A percentile compares a stretch with the other conserved stretches of the same genome.
These are phyloP conservation scores for Sergeia podlipaevii DNA, from an alignment of 208 protist genomes.

Conservation along the genomic window DNA sequence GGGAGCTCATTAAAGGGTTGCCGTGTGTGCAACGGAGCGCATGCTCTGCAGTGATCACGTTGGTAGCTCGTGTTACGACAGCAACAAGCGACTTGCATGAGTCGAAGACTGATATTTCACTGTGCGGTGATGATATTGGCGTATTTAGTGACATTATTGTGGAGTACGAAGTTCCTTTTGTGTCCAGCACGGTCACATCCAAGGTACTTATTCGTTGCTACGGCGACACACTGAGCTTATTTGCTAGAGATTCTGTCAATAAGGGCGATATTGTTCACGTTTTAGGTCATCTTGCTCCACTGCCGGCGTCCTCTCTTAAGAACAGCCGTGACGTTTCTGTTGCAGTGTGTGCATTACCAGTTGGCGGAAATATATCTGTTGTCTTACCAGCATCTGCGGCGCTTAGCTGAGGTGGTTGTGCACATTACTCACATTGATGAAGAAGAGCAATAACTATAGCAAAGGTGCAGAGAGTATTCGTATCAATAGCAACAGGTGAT, in stretches of 20 bases:
- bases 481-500: too few species aligned
- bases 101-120: not conserved
- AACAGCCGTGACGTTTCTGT: too few species aligned
- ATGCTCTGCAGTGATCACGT: constrained; percentile 50
- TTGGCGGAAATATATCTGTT: constrained; percentile 81
- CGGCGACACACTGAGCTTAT: constrained; percentile 49
- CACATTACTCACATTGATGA: too few species aligned
- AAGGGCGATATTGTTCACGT: constrained; percentile 80
- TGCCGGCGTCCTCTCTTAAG: constrained; percentile 5
- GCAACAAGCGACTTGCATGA: constrained; percentile 8
- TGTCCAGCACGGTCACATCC: constrained; percentile 19
- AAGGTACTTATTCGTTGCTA: constrained; percentile 47
- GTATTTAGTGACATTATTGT: constrained; percentile 47
- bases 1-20: constrained; percentile 25
- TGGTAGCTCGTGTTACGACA: constrained; percentile 22
- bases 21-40: constrained; percentile 38
- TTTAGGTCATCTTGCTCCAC: constrained; percentile 67
- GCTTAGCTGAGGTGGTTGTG: not conserved
- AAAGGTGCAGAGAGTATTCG: too few species aligned
- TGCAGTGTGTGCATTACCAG: constrained; percentile 60
- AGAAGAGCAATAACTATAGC: too few species aligned
- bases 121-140: constrained; percentile 9
- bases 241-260: constrained; percentile 37
- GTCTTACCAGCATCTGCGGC: constrained; percentile 15
- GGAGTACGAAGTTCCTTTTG: constrained; percentile 55